Evolutionary conservation across 768 basidiomycete species (phyloP), one percentile per base, ranked within the genome.

Genomic region (Hysterangium stoloniferum): DNA sequence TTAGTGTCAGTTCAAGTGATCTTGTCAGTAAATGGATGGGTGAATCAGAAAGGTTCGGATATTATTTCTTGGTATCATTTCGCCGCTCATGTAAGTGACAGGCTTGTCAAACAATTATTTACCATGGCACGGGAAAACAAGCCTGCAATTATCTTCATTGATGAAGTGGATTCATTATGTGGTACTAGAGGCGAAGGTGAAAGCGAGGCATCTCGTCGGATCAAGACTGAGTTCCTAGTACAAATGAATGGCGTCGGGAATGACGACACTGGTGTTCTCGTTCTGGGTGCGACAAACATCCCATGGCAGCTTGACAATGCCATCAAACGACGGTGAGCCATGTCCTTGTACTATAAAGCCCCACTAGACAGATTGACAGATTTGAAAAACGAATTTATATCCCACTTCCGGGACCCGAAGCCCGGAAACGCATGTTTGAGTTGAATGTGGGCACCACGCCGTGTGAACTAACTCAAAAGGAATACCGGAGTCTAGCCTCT

Each of bases 11-110:
- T 61, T 92, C 89, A 20, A 84, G 84, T 64, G 96, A 98, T 62
- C 73, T 99, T 49, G 96, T 98, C 49, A 94, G 91, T 66, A 99
- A 98, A 66, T 99, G 96, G 96, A 96, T 98, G 71, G 96, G 96
- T 52, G 96, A 99, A 67, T 94, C 91, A 4, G 95, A 98, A 70
- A 74, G 95, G 93, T 88, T 54, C 20, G 3, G 6, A 48, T 13
- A 38, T 33, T 37, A 42, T 22, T 36, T 19, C 40, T 22, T 15
- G 27, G n/a, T 8, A 25, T 13, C n/a, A 25, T n/a, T 53, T 22
- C 48, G 40, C 52, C 29, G 45, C 40, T 37, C 42, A 51, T 24
- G 40, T 37, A 36, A 20, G n/a, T n/a, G 25, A 22, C 52, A 95
- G 93, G 62, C 75, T 97, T 44, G 96, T 99, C 42, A 93, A 91